Base-by-base conservation (phyloP, 108 stramenopile species). In the Chaetoceros muelleri region DNA sequence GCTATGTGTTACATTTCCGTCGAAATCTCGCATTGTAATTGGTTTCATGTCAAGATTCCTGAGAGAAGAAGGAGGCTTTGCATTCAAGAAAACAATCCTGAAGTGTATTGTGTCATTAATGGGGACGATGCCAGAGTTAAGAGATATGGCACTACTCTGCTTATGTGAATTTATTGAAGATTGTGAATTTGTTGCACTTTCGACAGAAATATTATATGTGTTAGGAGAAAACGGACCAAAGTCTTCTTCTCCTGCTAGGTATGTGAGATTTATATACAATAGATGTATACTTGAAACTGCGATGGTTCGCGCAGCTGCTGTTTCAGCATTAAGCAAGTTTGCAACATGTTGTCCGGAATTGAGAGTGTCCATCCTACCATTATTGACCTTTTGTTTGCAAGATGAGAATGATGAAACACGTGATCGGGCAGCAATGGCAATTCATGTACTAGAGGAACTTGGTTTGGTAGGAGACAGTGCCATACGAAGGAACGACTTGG, bases 121-220 rank as follows among this genome's bases (percentile, higher is more conserved):
- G 55, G 58, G 69, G 30, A 51, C 67, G 27, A 78, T 90, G 0
- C 87, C 91, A 2, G 85, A 91, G 71, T 73, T 79, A 2, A 87
- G 84, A 57, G 87, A 87, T 51, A 64, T 67, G 31, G 74, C 67
- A 25, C 80, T 95, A 8, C 73, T 92, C 3, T 84, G 92, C 62
- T 71, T 95, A 28, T 92, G 88, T 59, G 92, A 94, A 66, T 94
- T 90, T 64, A 94, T 95, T 59, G 94, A 95, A 75, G 94, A 93
- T 71, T 91, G 89, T 47, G 92, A 94, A 66, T 87, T 82, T 66
- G 83, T 83, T 40, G 48, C 74, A 24, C 80, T 92, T 44, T 75
- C 68, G 0, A 81, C 81, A 17, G 78, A 79, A 27, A 82, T 95
- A 57, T 55, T 93, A 44, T 83, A 89, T 65, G 55, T 94, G 30